phyloP scores from a whole-genome alignment of 495 filamentous ascomycete genomes.

The Articulospora tetracladia region DNA sequence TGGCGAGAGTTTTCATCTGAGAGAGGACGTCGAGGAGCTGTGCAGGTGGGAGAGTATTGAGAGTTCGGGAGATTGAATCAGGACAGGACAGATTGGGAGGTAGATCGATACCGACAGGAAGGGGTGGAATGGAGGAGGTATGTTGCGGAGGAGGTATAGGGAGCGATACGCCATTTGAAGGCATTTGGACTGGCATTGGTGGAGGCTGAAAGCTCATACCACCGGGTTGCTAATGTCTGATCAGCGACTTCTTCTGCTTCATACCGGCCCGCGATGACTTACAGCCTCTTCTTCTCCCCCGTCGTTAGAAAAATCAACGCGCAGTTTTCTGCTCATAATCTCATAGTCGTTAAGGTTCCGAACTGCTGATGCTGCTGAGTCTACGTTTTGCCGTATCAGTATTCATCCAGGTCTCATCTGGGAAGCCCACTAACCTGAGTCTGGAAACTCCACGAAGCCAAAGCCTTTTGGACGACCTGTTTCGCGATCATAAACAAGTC shows the following conservation, averaged over 20 bases:
- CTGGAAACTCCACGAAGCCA: conserved; percentile 91
- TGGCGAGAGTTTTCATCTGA: conserved; percentile 88
- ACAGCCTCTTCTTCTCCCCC: conserved; percentile 64
- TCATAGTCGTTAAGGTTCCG: conserved; percentile 96
- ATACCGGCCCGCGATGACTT: neutral
- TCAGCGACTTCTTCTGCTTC: neutral
- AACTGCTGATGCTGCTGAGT: conserved; percentile 90
- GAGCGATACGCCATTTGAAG: conserved; percentile 21
- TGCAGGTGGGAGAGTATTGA: conserved; percentile 76
- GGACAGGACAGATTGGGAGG: conserved; percentile 76
- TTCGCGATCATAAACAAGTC: conserved; percentile 92
- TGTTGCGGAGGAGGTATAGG: conserved; percentile 16
- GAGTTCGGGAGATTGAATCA: conserved; percentile 86
- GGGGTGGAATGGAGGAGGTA: conserved; percentile 57
- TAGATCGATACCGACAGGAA: conserved; percentile 81
- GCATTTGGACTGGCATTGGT: neutral
- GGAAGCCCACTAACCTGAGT: conserved; percentile 45
- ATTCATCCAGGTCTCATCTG: neutral
- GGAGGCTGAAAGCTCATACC: conserved; percentile 19
- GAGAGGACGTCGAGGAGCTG: conserved; percentile 92
- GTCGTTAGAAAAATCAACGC: conserved; percentile 94
- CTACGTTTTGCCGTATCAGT: conserved; percentile 34
- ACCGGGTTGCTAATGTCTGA: conserved; percentile 10
- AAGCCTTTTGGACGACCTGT: conserved; percentile 95
- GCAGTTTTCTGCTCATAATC: conserved; percentile 89